Conservation (phyloP, 441 rosid genomes). For the Populus tomentosa region DNA sequence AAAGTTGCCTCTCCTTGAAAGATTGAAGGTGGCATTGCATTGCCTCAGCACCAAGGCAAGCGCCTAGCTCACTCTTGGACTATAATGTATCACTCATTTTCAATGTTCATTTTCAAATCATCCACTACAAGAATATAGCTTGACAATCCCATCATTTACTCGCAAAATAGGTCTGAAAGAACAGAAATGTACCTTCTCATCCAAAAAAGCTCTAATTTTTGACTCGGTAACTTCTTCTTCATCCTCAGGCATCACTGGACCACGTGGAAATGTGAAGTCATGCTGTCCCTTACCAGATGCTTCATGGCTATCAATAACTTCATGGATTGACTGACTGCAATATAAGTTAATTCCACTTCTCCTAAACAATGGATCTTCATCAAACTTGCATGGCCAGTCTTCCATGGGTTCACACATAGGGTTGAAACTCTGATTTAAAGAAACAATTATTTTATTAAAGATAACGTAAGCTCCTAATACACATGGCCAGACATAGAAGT, state of each 20-base stretch:
- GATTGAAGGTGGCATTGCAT: not conserved
- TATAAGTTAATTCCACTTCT: conserved; percentile 34
- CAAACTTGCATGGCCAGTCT: conserved; percentile 49
- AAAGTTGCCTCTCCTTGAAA: not conserved
- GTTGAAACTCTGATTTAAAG: conserved; percentile 68
- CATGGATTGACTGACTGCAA: conserved; percentile 31
- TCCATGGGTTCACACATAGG: conserved; percentile 70
- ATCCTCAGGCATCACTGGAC: conserved; percentile 52
- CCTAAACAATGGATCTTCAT: conserved; percentile 37
- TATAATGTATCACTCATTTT: not conserved
- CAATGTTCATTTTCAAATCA: not conserved
- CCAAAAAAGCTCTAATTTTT: conserved; percentile 86
- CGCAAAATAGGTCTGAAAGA: not conserved
- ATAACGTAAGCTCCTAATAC: conserved; percentile 14
- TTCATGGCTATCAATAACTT: conserved; percentile 28
- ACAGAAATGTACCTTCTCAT: conserved; percentile 64
- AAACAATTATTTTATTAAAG: conserved; percentile 14
- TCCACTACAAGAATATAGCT: not conserved
- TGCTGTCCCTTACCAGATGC: conserved; percentile 34
- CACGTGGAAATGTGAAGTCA: conserved; percentile 45
- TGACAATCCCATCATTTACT: not conserved
- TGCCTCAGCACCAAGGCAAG: not conserved
- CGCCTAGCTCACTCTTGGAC: not conserved
- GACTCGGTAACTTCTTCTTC: conserved; percentile 93
- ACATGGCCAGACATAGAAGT: conserved; percentile 11